Conservation (phyloP, 345 rosid genomes). For the Rhodamnia argentea region DNA sequence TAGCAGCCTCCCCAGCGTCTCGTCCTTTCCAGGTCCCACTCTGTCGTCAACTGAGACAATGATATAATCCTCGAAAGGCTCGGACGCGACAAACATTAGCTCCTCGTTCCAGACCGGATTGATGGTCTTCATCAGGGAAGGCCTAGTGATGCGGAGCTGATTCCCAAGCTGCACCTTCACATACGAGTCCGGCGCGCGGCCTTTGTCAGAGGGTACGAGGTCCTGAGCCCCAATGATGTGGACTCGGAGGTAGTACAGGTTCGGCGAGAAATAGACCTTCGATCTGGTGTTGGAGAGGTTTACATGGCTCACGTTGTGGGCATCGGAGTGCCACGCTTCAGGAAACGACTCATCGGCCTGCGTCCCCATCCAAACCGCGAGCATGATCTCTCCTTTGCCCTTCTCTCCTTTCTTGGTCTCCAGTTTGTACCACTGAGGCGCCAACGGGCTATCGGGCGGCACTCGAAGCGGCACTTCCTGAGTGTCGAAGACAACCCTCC, state of each 20-base stretch:
- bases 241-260: slow-evolving; percentile 73
- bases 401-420: slow-evolving; percentile 62
- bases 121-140: slow-evolving; percentile 31
- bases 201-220: slow-evolving; percentile 55
- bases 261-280: slow-evolving; percentile 91
- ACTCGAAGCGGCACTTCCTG: slow-evolving; percentile 66
- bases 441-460: slow-evolving; percentile 92
- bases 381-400: slow-evolving; percentile 73
- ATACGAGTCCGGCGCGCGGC: slow-evolving; percentile 46
- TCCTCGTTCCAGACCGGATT: slow-evolving; percentile 81
- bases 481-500: slow-evolving; percentile 45
- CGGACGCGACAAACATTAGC: slow-evolving; percentile 87
- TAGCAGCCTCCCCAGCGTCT: slow-evolving; percentile 45
- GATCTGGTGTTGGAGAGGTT: slow-evolving; percentile 71
- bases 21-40: slow-evolving; percentile 64
- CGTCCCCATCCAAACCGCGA: slow-evolving; percentile 96
- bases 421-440: slow-evolving; percentile 90
- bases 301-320: slow-evolving; percentile 61
- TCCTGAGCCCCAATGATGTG: slow-evolving; percentile 79
- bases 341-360: slow-evolving; percentile 97
- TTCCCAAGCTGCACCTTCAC: slow-evolving; percentile 54
- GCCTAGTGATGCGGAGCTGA: slow-evolving; percentile 50
- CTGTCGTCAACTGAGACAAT: slow-evolving; percentile 62
- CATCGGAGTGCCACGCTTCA: slow-evolving; percentile 97
- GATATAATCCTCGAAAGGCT: slow-evolving; percentile 79